Percentiles rank a stretch among this genome's conserved stretches.
These are phyloP conservation scores for Beta lomatogona DNA, from an alignment of 179 eudicot genomes.

Conservation along the genomic window DNA sequence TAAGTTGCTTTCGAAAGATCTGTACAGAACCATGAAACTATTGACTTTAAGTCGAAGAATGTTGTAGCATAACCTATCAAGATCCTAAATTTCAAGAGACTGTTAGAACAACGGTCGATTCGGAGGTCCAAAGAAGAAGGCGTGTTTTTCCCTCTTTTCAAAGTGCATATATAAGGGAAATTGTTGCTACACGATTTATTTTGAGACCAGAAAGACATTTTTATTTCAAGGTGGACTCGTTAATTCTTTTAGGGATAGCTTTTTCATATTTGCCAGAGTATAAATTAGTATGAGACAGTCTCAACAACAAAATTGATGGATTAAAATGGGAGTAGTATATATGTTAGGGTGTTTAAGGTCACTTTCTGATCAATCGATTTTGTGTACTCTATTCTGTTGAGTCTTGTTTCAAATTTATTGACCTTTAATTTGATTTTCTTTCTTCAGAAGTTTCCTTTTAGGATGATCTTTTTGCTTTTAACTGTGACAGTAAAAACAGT, in stretches of 20 bases:
- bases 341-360: background rate
- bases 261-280: background rate
- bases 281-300: background rate
- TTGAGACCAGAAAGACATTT: too few species aligned
- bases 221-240: too few species aligned
- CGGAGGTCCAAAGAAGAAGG: background rate
- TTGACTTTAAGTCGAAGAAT: background rate
- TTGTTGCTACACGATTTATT: background rate
- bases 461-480: background rate
- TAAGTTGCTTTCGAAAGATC: background rate
- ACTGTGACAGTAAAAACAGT: background rate
- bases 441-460: background rate
- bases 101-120: background rate
- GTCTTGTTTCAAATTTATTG: conserved; percentile 7
- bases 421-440: conserved; percentile 12
- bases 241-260: background rate
- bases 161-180: background rate
- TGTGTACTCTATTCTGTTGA: background rate
- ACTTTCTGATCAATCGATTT: conserved; percentile 18
- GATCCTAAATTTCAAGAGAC: background rate
- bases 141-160: background rate
- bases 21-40: background rate
- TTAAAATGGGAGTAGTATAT: background rate
- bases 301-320: background rate
- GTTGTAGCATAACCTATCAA: background rate